Conservation (phyloP, 176 grass and related monocot genomes). For the Aegilops tauschii region DNA sequence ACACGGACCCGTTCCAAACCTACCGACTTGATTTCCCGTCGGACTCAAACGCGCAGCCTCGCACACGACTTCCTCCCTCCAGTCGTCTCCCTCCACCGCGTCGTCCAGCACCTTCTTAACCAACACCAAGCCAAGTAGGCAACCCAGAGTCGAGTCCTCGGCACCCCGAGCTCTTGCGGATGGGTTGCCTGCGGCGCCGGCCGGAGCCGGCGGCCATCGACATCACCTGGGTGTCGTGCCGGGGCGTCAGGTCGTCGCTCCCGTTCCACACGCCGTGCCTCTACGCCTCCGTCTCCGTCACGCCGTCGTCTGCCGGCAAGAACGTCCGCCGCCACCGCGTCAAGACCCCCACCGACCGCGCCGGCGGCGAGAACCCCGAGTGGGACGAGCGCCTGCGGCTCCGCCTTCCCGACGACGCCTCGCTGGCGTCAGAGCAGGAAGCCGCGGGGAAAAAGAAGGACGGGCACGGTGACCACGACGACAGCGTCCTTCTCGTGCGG, state of each 20-base stretch:
- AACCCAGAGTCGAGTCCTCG: background rate
- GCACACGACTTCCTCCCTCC: background rate
- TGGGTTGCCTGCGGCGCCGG: background rate
- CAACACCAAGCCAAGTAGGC: background rate
- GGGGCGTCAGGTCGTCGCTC: constrained; percentile 44
- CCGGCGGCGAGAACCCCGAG: constrained; percentile 50
- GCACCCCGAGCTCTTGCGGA: background rate
- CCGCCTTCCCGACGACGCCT: constrained; percentile 11
- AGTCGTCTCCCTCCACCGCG: constrained; percentile 22
- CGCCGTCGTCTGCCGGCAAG: background rate
- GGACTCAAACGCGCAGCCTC: background rate
- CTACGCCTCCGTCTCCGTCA: constrained; percentile 47
- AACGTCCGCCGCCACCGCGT: constrained; percentile 36
- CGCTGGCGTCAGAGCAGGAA: background rate
- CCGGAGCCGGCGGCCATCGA: constrained; percentile 44
- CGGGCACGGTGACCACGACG: background rate
- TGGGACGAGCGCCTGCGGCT: constrained; percentile 64
- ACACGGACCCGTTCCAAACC: background rate
- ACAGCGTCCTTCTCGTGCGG: constrained; percentile 9
- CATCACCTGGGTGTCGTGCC: constrained; percentile 56
- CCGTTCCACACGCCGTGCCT: constrained; percentile 60
- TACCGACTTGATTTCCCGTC: background rate
- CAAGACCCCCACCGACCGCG: constrained; percentile 49
- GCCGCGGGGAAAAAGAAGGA: background rate
- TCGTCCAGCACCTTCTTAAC: constrained; percentile 22